Evolutionary conservation across 768 basidiomycete species (phyloP).

Genomic region (Daedaleopsis nitida): DNA sequence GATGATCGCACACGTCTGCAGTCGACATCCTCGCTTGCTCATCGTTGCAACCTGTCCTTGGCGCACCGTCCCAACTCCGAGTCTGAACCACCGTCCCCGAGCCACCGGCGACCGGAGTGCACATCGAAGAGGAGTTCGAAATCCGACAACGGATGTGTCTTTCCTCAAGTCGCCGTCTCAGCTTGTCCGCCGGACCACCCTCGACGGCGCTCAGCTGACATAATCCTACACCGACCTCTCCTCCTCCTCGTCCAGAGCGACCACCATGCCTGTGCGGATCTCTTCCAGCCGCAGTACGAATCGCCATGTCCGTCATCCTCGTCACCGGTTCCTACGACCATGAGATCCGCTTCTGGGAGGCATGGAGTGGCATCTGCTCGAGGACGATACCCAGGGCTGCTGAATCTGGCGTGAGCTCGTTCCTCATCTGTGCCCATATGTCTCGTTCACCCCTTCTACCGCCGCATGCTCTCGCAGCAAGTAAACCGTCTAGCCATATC

Average conservation of each 20-base stretch:
- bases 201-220: background rate
- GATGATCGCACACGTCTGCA: too few relatives aligned
- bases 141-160: background rate
- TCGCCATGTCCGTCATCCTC: slow-evolving; percentile 85
- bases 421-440: slow-evolving; percentile 4
- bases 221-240: slow-evolving; percentile 9
- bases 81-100: too few relatives aligned
- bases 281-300: slow-evolving; percentile 28
- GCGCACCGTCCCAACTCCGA: too few relatives aligned
- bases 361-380: slow-evolving; percentile 98
- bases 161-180: too few relatives aligned
- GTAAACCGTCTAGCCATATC: slow-evolving; percentile 97
- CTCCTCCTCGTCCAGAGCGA: background rate
- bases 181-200: too few relatives aligned
- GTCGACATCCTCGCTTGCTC: too few relatives aligned
- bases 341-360: slow-evolving; percentile 99
- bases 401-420: slow-evolving; percentile 72
- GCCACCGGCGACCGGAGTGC: too few relatives aligned
- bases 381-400: slow-evolving; percentile 88
- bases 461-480: slow-evolving; percentile 60
- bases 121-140: too few relatives aligned
- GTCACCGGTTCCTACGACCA: slow-evolving; percentile 99
- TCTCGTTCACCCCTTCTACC: slow-evolving; percentile 18
- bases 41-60: too few relatives aligned
- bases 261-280: slow-evolving; percentile 32